Base-by-base conservation (phyloP, 306 rosid genomes). In the Amphicarpaea edgeworthii region DNA sequence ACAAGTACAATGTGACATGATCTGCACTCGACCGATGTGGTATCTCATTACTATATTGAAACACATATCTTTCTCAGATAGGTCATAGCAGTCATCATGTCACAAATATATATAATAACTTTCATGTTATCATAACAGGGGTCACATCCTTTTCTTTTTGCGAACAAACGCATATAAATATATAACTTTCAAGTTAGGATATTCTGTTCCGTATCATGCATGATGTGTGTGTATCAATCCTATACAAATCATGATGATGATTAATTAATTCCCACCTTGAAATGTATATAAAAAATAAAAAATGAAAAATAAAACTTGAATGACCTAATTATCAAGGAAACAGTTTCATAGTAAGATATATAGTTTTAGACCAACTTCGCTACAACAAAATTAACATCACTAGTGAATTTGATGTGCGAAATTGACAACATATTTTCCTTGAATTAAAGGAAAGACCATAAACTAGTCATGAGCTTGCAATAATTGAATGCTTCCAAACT, bases 1-100 rank as follows among this genome's bases (percentile, higher is more conserved):
- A 63, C 16, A 37, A 75, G 63, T 62, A 46, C 78, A 58, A 41
- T n/a, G 45, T 79, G 68, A 72, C 72, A 64, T 46, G 50, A 64
- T 63, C 53, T 51, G n/a, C 62, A 45, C 15, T 46, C 8, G 23
- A 43, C 34, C 8, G 23, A 43, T 70, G 43, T 12, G 15, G 34
- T 41, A 26, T 32, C 46, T 62, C 15, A 53, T 67, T 65, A 51
- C 45, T 64, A 9, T 41, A 73, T 59, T 58, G 21, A 42, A 73
- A 72, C 42, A 28, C 40, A 26, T 6, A 28, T 54, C 38, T 49
- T 28, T 50, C 37, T 32, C 64, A 55, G 26, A 72, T 55, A 55
- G 40, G 53, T 54, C 66, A 21, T 54, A 55, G 66, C 66, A 54
- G 10, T 50, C 75, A 71, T 71, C 40, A 71, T 71, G 12, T 71